These are phyloP conservation scores for Alternaria triticimaculans DNA, from an alignment of 2,329 filamentous ascomycete species.

Conservation along the genomic window DNA sequence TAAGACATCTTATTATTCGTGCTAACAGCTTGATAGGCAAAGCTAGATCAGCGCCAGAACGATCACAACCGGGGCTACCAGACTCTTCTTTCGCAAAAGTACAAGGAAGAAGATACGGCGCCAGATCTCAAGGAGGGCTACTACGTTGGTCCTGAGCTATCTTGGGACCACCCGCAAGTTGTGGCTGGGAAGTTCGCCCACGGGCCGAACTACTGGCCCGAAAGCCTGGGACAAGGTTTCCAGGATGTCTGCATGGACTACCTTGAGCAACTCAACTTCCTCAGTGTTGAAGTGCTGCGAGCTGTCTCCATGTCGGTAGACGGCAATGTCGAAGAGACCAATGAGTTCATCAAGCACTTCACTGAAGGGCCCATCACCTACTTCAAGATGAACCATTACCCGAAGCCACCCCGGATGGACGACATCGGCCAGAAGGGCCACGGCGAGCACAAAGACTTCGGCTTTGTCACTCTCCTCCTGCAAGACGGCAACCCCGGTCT, in stretches of 20 bases:
- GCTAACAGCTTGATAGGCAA: not conserved
- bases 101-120: not conserved
- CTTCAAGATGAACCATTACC: not conserved
- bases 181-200: not conserved
- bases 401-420: not conserved
- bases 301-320: not conserved
- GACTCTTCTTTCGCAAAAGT: not conserved
- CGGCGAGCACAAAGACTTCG: not conserved
- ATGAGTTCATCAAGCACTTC: not conserved
- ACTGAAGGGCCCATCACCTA: not conserved
- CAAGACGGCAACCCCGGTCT: not conserved
- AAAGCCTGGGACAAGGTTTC: not conserved
- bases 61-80: not conserved
- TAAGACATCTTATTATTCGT: too few relatives aligned
- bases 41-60: not conserved
- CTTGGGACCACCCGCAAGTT: not conserved
- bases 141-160: not conserved
- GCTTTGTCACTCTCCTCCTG: not conserved
- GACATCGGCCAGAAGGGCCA: not conserved
- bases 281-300: not conserved
- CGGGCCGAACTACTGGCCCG: not conserved
- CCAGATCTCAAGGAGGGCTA: not conserved
- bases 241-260: not conserved
- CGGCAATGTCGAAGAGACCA: not conserved
- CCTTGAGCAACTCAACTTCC: not conserved